Base-by-base conservation (phyloP, 1,284 basidiomycete genomes). In the Trametes pubescens region DNA sequence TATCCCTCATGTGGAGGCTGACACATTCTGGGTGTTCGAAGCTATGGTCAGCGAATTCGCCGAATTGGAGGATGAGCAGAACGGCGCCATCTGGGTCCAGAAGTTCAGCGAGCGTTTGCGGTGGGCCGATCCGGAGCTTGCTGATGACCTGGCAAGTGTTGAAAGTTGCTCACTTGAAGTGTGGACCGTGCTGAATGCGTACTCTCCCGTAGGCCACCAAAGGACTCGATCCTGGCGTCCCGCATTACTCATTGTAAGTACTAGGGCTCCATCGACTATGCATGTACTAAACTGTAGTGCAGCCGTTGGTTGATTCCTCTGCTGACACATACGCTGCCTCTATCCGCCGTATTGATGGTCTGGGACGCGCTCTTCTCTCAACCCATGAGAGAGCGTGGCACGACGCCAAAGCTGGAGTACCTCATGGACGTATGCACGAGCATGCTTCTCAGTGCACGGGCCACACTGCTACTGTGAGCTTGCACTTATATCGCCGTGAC, bases 21-120 rank as follows among this genome's bases (percentile, higher is more conserved):
- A 93, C 69, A 83, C 88, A 0, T 93, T 93, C 75, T 93, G 91
- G 92, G 70, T 92, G 14, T 90, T 93, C 64, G 90, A 92, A 72
- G 83, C 88, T 0, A 80, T 93, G 71, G 77, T 93, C 0, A 85
- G 86, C 24, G 92, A 93, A 71, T 85, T 92, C 59, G 80, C 85
- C 1, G 91, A 92, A 62, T 73, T 93, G 34, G 86, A 88, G 68
- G 89, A 91, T 62, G 85, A 87, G 57, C 86, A 87, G 49, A 84
- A 83, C 14, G 84, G 84, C 4, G 82, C 78, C 48, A 49, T 81
- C 34, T 92, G 89, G 90, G 87, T 87, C 78, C 81, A 79, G 59
- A 85, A 81, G 63, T 78, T 93, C 48, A 84, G 88, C 44, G 84
- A 88, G 43, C 78, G 87, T 26, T 64, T 93, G n/a, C 74, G 78